Evolutionary conservation across 306 rosid genomes (phyloP).

Genomic region (Adenanthera pavonina): DNA sequence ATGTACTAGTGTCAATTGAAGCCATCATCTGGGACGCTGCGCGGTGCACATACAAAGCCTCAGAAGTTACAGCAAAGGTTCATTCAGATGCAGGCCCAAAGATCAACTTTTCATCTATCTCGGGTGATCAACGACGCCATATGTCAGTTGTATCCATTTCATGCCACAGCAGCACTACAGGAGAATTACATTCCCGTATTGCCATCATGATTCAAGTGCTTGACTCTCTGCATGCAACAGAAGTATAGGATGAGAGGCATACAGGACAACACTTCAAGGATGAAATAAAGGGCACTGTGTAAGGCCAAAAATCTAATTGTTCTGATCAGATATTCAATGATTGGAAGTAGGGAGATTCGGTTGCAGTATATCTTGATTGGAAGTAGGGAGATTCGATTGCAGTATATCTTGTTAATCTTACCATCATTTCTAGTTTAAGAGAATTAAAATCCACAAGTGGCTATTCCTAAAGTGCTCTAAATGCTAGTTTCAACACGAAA

Average conservation of each 20-base stretch:
- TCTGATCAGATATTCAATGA: neutral
- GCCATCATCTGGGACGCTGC: slow-evolving; percentile 36
- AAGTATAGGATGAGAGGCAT: neutral
- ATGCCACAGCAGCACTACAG: slow-evolving; percentile 35
- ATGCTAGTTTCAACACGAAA: neutral
- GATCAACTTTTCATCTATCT: slow-evolving; percentile 29
- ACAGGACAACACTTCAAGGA: neutral
- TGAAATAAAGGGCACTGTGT: neutral
- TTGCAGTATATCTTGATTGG: slow-evolving; percentile 6
- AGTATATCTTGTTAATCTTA: slow-evolving; percentile 14
- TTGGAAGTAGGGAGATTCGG: neutral
- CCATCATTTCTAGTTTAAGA: neutral
- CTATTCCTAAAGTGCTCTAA: neutral
- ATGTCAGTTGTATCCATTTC: slow-evolving; percentile 16
- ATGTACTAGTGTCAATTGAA: slow-evolving; percentile 45
- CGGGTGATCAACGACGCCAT: slow-evolving; percentile 18
- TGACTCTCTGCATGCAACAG: slow-evolving; percentile 54
- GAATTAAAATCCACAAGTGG: neutral
- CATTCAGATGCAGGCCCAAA: slow-evolving; percentile 34
- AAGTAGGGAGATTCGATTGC: neutral
- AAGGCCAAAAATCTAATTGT: neutral
- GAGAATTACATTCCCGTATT: neutral
- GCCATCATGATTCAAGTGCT: slow-evolving; percentile 44
- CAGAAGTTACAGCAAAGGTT: slow-evolving; percentile 30
- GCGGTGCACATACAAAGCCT: slow-evolving; percentile 40